A percentile compares a stretch with the other conserved stretches of the same genome.
Conservation (phyloP, 208 protist species). For the Trypanosoma rangeli region DNA sequence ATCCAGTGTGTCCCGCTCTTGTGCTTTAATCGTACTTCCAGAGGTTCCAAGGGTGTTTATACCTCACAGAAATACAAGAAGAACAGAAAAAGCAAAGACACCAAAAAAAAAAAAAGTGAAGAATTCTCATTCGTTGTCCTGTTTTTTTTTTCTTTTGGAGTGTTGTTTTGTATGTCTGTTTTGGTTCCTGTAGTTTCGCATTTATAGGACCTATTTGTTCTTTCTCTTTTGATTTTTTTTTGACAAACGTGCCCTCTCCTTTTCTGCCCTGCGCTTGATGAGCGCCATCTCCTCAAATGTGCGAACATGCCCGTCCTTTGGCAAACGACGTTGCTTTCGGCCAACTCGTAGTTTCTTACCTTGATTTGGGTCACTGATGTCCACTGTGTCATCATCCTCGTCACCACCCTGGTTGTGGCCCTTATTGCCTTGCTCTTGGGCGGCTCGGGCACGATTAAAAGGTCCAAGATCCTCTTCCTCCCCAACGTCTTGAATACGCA, state of each 20-base stretch:
- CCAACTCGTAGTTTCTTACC: slow-evolving; percentile 91
- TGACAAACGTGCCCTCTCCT: slow-evolving; percentile 72
- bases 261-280: slow-evolving; percentile 76
- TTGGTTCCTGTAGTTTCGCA: neutral
- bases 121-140: neutral
- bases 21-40: neutral
- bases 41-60: neutral
- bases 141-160: neutral
- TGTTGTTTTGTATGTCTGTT: neutral
- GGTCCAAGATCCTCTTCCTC: slow-evolving; percentile 89
- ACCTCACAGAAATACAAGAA: neutral
- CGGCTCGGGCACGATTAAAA: slow-evolving; percentile 65
- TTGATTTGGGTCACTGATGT: slow-evolving; percentile 90
- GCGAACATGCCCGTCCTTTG: slow-evolving; percentile 86
- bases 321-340: slow-evolving; percentile 78
- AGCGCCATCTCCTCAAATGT: slow-evolving; percentile 85
- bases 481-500: slow-evolving; percentile 90
- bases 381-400: slow-evolving; percentile 56
- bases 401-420: slow-evolving; percentile 22
- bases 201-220: slow-evolving; percentile 27
- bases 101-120: neutral
- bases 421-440: slow-evolving; percentile 14
- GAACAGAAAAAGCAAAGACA: neutral
- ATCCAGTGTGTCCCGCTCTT: neutral
- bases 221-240: slow-evolving; percentile 50